phyloP scores from a whole-genome alignment of 2,329 filamentous ascomycete species.

The Macroventuria anomochaeta region DNA sequence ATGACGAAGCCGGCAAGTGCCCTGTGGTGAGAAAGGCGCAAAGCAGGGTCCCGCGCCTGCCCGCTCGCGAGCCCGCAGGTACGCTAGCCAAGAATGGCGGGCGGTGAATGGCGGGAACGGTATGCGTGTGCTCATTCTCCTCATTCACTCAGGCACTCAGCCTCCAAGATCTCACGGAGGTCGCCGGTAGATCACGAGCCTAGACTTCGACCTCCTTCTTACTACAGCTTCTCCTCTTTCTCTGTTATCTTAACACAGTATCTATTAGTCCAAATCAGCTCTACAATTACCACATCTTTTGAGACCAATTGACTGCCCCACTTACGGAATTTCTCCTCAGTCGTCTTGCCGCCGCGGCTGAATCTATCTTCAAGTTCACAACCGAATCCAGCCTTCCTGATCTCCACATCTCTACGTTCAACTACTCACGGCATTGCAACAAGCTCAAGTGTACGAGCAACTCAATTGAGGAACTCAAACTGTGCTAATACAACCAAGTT shows the following conservation, averaged over 20 bases:
- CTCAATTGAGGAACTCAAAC: neutral
- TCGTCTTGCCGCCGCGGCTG: conserved; percentile 18
- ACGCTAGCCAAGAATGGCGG: conserved; percentile 30
- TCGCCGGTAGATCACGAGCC: conserved; percentile 46
- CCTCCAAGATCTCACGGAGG: conserved; percentile 31
- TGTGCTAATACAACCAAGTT: conserved; percentile 1
- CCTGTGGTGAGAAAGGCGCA: conserved; percentile 17
- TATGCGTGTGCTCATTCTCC: conserved; percentile 15
- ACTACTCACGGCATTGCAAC: neutral
- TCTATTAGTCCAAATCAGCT: conserved; percentile 20
- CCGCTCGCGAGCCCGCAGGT: neutral
- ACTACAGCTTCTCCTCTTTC: conserved; percentile 26
- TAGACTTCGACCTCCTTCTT: conserved; percentile 27
- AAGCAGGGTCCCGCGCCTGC: conserved; percentile 23
- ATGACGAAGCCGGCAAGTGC: conserved; percentile 28
- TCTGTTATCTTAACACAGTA: conserved; percentile 26
- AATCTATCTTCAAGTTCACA: conserved; percentile 13
- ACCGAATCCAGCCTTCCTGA: conserved; percentile 5
- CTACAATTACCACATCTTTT: conserved; percentile 19
- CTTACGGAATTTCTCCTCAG: conserved; percentile 16
- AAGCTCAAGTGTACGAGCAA: neutral
- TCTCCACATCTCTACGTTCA: neutral
- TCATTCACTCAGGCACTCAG: conserved; percentile 18
- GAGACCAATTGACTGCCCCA: conserved; percentile 20
- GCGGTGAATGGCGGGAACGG: conserved; percentile 25